Evolutionary conservation across 805 yeast genomes (phyloP).

Genomic region (Scheffersomyces ergatensis): DNA sequence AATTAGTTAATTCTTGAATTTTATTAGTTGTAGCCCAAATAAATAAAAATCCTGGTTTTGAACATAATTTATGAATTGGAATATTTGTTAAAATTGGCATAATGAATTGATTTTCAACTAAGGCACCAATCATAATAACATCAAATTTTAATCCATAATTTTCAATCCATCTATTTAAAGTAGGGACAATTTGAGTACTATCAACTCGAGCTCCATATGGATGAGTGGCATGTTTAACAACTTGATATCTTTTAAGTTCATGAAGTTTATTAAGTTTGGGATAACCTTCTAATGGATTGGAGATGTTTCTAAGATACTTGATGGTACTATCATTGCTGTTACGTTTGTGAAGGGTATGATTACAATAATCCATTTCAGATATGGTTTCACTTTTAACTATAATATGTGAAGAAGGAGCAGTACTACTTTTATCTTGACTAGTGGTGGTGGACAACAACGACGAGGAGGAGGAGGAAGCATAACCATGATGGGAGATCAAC

Average conservation of each 20-base stretch:
- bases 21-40: constrained; percentile 84
- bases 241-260: constrained; percentile 61
- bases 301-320: constrained; percentile 60
- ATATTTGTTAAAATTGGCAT: constrained; percentile 59
- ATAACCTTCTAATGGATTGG: constrained; percentile 74
- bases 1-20: constrained; percentile 58
- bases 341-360: constrained; percentile 53
- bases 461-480: not conserved
- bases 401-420: not conserved
- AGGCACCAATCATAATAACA: constrained; percentile 88
- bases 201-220: constrained; percentile 66
- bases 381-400: not conserved
- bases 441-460: not conserved
- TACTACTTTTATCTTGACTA: not conserved
- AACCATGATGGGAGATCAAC: constrained; percentile 1
- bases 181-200: constrained; percentile 52
- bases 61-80: constrained; percentile 70
- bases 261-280: constrained; percentile 76
- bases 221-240: constrained; percentile 47
- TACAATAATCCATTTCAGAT: constrained; percentile 68
- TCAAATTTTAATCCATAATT: constrained; percentile 67
- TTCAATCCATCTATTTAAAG: constrained; percentile 60
- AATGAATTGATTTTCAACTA: constrained; percentile 70
- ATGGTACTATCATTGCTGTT: constrained; percentile 47
- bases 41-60: constrained; percentile 83